Base-by-base conservation (phyloP, 371 early-diverging fungal species). In the Saksenaea vasiformis region DNA sequence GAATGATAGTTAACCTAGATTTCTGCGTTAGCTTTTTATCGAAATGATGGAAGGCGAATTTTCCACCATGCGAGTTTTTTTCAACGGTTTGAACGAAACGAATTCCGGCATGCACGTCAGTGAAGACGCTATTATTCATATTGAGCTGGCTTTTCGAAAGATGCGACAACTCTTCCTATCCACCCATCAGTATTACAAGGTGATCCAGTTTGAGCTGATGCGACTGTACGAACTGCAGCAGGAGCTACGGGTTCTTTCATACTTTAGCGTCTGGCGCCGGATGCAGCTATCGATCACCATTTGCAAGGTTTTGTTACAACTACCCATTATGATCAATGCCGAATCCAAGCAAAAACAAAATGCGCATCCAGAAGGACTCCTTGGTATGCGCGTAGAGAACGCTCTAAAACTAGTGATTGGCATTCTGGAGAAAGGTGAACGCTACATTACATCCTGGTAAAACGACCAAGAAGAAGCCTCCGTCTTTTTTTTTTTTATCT, bases 41-140 rank as follows among this genome's bases (percentile, higher is more conserved):
- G 89, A 88, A 69, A 85, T 88, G 72, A 74, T 87, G 78, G 86
- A 85, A 60, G 89, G 89, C 44, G 89, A 88, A 67, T 88, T 87
- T 69, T 82, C 85, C 60, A 84, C 81, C 19, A 81, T 88, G 64
- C 74, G 84, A n/a, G 76, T 82, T 26, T 82, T 38, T 43, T 27
- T 67, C 81, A 82, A 77, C 66, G 79, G 79, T 7, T 47, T 84
- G 41, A 82, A 80, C 61, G 80, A 79, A 65, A 76, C 75, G 0
- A 82, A 80, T 61, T 77, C 80, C 31, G 82, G 83, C 4, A 78
- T 88, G 56, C 80, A 85, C 61, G 79, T 88, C 28, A 83, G 84
- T 22, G 88, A 88, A 39, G 88, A 88, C 54, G 80, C 79, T 10
- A 83, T 88, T 58, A 78, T 78, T 37, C 83, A 82, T 26, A 84